These are phyloP conservation scores for Lodderomyces margitis DNA, from an alignment of 1,139 yeast genomes.

Conservation along the genomic window DNA sequence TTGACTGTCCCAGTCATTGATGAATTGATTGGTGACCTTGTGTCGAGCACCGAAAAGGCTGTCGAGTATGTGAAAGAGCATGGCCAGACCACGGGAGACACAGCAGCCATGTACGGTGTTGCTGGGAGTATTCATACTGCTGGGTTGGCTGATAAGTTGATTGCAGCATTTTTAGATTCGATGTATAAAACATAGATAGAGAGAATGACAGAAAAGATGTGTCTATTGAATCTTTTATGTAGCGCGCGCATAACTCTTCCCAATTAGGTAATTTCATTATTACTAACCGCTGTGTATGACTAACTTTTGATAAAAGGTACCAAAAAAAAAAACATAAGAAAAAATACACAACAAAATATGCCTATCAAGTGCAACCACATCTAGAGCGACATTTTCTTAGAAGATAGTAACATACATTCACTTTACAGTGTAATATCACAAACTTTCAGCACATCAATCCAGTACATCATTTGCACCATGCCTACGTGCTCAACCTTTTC, in stretches of 20 bases:
- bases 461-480: too few relatives aligned
- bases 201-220: too few relatives aligned
- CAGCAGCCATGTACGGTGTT: constrained; percentile 91
- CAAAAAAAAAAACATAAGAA: background rate
- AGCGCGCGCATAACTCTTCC: background rate
- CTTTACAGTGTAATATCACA: too few relatives aligned
- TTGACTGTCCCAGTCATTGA: constrained; percentile 64
- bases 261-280: background rate
- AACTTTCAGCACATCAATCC: too few relatives aligned
- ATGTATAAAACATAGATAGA: constrained; percentile 51
- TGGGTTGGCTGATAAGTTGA: constrained; percentile 79
- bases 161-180: constrained; percentile 78
- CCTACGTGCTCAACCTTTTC: constrained; percentile 7
- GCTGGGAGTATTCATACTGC: constrained; percentile 86
- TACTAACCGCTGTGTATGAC: constrained; percentile 1
- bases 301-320: background rate
- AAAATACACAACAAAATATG: background rate
- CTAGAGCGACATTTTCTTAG: too few relatives aligned
- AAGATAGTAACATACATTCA: too few relatives aligned
- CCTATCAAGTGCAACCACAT: background rate
- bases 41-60: constrained; percentile 44
- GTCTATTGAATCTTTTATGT: too few relatives aligned
- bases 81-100: constrained; percentile 44
- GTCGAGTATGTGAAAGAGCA: constrained; percentile 30
- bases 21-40: constrained; percentile 58